phyloP scores from a whole-genome alignment of 164 flowering plant genomes.

The Stephania cephalantha region DNA sequence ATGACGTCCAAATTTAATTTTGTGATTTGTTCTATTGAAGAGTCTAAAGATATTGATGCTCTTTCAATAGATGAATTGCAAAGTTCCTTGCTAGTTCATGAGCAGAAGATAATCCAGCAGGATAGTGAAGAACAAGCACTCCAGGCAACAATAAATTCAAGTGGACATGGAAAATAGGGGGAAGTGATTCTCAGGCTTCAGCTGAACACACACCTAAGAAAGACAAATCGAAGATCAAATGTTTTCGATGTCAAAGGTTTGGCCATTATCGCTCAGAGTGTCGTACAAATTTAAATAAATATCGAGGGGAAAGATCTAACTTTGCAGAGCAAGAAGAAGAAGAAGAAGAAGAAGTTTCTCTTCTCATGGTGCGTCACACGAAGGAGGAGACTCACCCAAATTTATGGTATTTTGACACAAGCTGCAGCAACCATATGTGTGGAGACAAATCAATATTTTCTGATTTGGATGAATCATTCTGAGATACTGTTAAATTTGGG shows the following conservation, averaged over 20 bases:
- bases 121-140: background rate
- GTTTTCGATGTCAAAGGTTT: background rate
- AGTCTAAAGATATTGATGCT: background rate
- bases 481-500: background rate
- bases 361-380: background rate
- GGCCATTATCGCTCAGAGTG: background rate
- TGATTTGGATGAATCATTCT: too few species aligned
- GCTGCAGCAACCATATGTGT: too few species aligned
- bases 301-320: background rate
- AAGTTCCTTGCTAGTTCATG: background rate
- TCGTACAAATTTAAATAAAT: background rate
- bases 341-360: background rate
- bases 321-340: background rate
- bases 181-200: background rate
- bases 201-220: background rate
- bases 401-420: too few species aligned
- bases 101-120: background rate
- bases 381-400: too few species aligned
- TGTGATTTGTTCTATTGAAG: slow-evolving; percentile 1
- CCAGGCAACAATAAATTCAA: background rate
- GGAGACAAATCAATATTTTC: too few species aligned
- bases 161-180: background rate
- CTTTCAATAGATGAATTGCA: background rate
- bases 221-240: background rate
- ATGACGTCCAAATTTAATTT: slow-evolving; percentile 2